Base-by-base conservation (phyloP, 2,329 filamentous ascomycete species). In the Tolypocladium tropicale region DNA sequence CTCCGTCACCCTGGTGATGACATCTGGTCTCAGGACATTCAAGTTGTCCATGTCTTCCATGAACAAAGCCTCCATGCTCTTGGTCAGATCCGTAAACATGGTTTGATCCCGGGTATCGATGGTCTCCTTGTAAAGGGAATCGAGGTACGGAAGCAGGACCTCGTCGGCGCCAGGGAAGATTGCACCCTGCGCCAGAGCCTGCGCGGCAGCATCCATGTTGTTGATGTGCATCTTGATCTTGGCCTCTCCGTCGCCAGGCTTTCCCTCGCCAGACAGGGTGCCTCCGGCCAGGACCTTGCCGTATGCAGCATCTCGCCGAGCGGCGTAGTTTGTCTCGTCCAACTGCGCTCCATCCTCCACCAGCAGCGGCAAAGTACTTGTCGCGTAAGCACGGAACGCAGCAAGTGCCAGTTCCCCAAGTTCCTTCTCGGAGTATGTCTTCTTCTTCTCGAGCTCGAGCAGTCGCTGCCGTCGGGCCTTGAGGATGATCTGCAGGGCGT, bases 211-310 rank as follows among this genome's bases (percentile, higher is more conserved):
- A 52, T 76, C 75, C 74, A 80, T 80, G 65, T 80, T 82, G 65
- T 83, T 85, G 59, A 95, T 80, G 65, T 95, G 89, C 90, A 95
- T 95, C 73, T 92, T 95, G 62, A 90, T 74, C 75, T 95, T 95
- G 16, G 90, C 89, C 68, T 95, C 89, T 56, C 85, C 84, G 65
- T 95, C 90, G 7, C 86, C 82, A 0, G 88, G 78, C 63, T 78
- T 81, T 37, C 79, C 80, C 58, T 83, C 79, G 1, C 78, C 80
- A 3, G 76, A 73, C 41, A 84, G 68, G 2, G 81, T 78, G 11
- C 78, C 78, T 7, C 82, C 82, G 11, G 78, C 71, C 52, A 85
- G 67, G 7, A 85, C 76, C 43, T 73, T 69, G 51, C 78, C 76
- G 59, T 85, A 85, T 14, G 74, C 77, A 5, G 72, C 67, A 62